Evolutionary conservation across 768 basidiomycete genomes (phyloP).

Genomic region (Peribolospora kevripleyi): DNA sequence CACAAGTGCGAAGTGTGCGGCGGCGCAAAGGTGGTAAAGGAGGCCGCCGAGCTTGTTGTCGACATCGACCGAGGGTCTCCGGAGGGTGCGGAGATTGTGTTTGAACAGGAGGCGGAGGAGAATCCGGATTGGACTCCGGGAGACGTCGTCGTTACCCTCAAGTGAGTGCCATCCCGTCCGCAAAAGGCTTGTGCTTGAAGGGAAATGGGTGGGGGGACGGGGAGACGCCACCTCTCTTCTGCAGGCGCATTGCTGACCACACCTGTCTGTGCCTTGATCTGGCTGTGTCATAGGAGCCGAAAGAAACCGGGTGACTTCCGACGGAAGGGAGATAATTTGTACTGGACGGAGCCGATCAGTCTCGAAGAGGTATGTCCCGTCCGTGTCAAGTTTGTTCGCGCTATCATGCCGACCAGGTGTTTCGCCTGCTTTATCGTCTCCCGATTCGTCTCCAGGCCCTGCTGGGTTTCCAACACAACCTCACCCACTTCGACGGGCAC

Average conservation of each 20-base stretch:
- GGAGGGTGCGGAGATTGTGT: conserved; percentile 76
- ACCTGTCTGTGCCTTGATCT: too few species aligned
- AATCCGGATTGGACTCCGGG: conserved; percentile 88
- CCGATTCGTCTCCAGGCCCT: conserved; percentile 36
- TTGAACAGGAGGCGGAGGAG: conserved; percentile 93
- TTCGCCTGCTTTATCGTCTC: conserved; percentile 2
- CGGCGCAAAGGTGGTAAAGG: conserved; percentile 58
- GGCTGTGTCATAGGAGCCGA: conserved; percentile 41
- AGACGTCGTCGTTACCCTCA: conserved; percentile 43
- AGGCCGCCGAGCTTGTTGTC: conserved; percentile 52
- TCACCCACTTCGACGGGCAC: conserved; percentile 81
- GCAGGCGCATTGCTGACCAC: too few species aligned
- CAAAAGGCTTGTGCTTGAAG: too few species aligned
- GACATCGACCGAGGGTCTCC: conserved; percentile 72
- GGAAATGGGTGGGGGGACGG: too few species aligned
- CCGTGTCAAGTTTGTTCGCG: neutral
- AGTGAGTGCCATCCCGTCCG: too few species aligned
- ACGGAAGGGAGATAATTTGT: conserved; percentile 69
- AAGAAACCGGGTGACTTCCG: conserved; percentile 57
- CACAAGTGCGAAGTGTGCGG: conserved; percentile 57
- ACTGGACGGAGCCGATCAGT: conserved; percentile 77
- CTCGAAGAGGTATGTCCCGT: conserved; percentile 50
- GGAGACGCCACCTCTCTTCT: too few species aligned
- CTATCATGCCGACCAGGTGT: neutral
- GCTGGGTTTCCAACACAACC: conserved; percentile 79